Evolutionary conservation across 306 rosid species (phyloP), one percentile per base, ranked within the genome.

Genomic region (Prunus padus): DNA sequence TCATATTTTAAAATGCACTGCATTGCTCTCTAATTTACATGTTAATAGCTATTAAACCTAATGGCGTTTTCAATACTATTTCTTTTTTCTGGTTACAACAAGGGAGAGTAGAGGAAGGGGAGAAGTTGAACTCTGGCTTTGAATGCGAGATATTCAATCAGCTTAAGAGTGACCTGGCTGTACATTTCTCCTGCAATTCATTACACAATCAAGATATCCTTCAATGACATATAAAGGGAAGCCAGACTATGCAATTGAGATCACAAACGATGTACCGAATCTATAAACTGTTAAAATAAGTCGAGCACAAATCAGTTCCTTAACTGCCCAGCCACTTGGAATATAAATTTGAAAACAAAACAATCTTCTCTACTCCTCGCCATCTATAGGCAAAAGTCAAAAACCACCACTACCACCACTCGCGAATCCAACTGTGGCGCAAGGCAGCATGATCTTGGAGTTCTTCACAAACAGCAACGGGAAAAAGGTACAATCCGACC

Each of bases 241-340:
- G 33, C 22, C 56, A 26, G 57, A 26, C 54, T 23, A 59, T 10
- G 46, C 9, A 12, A 25, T 18, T 18, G 56, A 25, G 16, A 23
- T 26, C 45, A 47, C 52, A 11, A 47, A 47, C 52, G 31, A 73
- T 45, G 46, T 44, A 45, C 68, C n/a, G 16, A 72, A 57, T 72
- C 76, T 16, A 57, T 57, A 23, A 72, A 72, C 71, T 50, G 42
- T 40, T 47, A 26, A 65, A 72, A 80, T 20, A 50, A 28, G 54
- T 26, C 4, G 16, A 42, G 76, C 83, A 84, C 81, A 80, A 64
- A 75, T 72, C 82, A 65, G 73, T 78, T 75, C 67, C 80, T 69
- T 81, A 56, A 51, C 54, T 70, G 82, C 72, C 82, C 59, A 72
- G 28, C 54, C 60, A 72, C 80, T 77, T 76, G 22, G 59, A 78